Evolutionary conservation across 495 filamentous ascomycete species (phyloP).

Genomic region (Neurospora sp.): DNA sequence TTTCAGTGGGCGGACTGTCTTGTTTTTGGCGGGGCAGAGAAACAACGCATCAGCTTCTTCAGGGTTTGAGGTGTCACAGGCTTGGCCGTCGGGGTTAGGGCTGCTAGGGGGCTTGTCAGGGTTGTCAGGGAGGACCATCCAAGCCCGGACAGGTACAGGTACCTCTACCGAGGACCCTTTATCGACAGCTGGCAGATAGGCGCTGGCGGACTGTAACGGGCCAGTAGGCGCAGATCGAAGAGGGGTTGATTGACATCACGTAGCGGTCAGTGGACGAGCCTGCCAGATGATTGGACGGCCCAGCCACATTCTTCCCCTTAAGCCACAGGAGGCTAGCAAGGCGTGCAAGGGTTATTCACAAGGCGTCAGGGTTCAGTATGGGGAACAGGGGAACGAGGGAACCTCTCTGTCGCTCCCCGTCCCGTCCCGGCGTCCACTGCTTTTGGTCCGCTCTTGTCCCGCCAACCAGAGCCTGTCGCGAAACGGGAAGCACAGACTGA

Average conservation of each 20-base stretch:
- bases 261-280: neutral
- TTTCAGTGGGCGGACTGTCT: neutral
- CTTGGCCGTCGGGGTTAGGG: neutral
- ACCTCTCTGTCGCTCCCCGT: neutral
- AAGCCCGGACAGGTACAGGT: too few species aligned
- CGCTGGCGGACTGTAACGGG: neutral
- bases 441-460: slow-evolving; percentile 7
- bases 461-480: slow-evolving; percentile 14
- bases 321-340: neutral
- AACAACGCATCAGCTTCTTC: neutral
- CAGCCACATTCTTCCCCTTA: neutral
- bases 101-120: neutral
- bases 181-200: neutral
- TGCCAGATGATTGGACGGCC: neutral
- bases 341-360: neutral
- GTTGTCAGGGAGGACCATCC: neutral
- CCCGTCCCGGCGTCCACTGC: neutral
- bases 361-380: neutral
- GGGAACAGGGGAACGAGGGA: neutral
- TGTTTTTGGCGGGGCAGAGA: neutral
- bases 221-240: neutral
- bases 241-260: neutral
- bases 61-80: neutral
- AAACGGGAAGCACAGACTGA: slow-evolving; percentile 7
- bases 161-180: neutral